Evolutionary conservation across 176 grass and related monocot species (phyloP), one percentile per base, ranked within the genome.

Genomic region (Lolium multiflorum): DNA sequence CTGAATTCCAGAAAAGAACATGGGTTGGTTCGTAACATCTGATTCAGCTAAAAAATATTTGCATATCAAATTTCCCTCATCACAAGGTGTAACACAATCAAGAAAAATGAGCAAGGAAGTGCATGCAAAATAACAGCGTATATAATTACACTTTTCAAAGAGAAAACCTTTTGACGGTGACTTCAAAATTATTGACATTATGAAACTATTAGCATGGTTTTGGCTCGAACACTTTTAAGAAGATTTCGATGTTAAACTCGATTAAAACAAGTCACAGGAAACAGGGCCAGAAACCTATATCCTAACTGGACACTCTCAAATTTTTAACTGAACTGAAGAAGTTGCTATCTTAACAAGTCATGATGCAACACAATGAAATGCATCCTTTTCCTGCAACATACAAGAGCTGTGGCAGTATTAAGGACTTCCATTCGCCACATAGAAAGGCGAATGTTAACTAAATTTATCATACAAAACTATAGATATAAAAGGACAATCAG

Each of bases 291-390:
- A 74, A 22, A 5, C 25, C 21, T 25, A 88, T 81, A 75, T 63
- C 69, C 59, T 69, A 81, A 69, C 49, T 76, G n/a, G 68, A 73
- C 56, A 73, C 10, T 46, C 3, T 2, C 16, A 54, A 15, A 16
- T 37, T 79, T 44, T 63, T 51, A 61, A 73, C 21, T 74, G 21
- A 71, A 80, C n/a, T 73, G 43, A 62, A 79, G 16, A 58, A 66
- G 44, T 25, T 24, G 51, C 31, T 61, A 49, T 51, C 4, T 38
- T 65, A 18, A 70, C 22, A 28, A 17, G 51, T 82, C 26, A 75
- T 52, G 11, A 75, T 28, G 47, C 46, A 69, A 82, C 14, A 82
- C 12, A 85, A 20, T 31, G 41, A 52, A 49, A 76, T 18, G 1
- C 11, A 67, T 81, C 57, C 25, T n/a, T 25, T 51, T 50, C 1